Conservation (phyloP, 1,284 basidiomycete species). For the Cryptococcus sp. region DNA sequence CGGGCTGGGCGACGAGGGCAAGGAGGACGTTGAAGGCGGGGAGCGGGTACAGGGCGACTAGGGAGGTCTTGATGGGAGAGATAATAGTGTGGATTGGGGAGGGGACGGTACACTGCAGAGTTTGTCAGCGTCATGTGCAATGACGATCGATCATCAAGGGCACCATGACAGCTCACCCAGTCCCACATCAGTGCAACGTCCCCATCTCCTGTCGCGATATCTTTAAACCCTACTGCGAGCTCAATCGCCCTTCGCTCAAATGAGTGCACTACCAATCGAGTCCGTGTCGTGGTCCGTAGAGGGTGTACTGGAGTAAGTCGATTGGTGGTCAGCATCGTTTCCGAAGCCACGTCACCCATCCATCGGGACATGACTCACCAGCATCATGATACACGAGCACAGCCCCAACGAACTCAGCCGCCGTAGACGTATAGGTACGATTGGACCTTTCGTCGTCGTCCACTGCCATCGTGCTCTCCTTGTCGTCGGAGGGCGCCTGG, state of each 20-base stretch:
- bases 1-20: slow-evolving; percentile 21
- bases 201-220: slow-evolving; percentile 12
- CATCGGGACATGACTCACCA: slow-evolving; percentile 4
- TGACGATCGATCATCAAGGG: neutral
- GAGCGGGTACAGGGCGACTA: slow-evolving; percentile 27
- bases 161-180: slow-evolving; percentile 21
- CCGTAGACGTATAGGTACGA: neutral
- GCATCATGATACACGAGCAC: slow-evolving; percentile 13
- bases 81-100: slow-evolving; percentile 6
- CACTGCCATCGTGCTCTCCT: neutral
- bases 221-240: slow-evolving; percentile 20
- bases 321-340: neutral
- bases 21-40: slow-evolving; percentile 27
- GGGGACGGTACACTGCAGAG: slow-evolving; percentile 13
- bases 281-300: neutral
- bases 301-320: neutral
- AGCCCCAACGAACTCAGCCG: slow-evolving; percentile 8
- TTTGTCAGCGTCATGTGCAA: neutral
- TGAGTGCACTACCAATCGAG: slow-evolving; percentile 9
- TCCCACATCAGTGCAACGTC: slow-evolving; percentile 16
- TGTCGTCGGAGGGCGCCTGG: neutral
- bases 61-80: slow-evolving; percentile 19
- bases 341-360: neutral
- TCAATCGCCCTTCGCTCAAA: slow-evolving; percentile 18
- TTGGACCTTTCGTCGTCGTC: neutral